Base-by-base conservation (phyloP, 2,329 filamentous ascomycete genomes). In the Aspergillus sp. region DNA sequence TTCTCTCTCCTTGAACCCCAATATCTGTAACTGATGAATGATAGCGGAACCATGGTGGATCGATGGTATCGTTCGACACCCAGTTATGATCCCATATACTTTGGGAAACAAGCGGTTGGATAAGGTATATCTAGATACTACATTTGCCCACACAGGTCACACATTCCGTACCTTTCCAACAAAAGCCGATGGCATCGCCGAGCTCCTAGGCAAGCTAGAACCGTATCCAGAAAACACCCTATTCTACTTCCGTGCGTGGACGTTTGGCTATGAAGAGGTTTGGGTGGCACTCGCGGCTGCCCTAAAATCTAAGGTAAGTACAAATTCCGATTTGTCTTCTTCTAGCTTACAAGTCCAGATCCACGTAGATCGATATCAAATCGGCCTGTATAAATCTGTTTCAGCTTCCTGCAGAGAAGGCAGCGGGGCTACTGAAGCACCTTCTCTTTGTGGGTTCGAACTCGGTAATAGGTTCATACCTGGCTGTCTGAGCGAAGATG, bases 251-350 rank as follows among this genome's bases (percentile, higher is more conserved):
- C 85, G 92, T 56, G 85, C 91, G 1, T 96, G 93, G 92, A 97
- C 93, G 0, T 95, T 95, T 69, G 90, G 90, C 0, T 96, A 97
- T 62, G 93, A 98, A 70, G 90, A 96, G 52, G 91, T 96, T 0
- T 97, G 92, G 92, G 79, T 92, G 58, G 89, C 91, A 0, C 76
- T 98, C 0, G 87, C 91, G 0, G 83, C 87, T 21, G 84, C 86
- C 11, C 77, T 97, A 0, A 76, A 84, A 6, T 88, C 87, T 3
- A 82, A 81, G 68, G 87, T 88, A 73, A 57, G 68, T 55, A 6
- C 2, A 23, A 27, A 31, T 8, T 39, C 9, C 25, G 2, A 15
- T 19, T 8, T 8, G 5, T 27, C 31, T 12, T 31, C 21, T 14
- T 39, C 43, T 31, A 5, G 14, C 41, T 48, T 47, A 66, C 56